These are phyloP conservation scores for Phialophora tarda DNA, from an alignment of 2,329 filamentous ascomycete species.

Conservation along the genomic window DNA sequence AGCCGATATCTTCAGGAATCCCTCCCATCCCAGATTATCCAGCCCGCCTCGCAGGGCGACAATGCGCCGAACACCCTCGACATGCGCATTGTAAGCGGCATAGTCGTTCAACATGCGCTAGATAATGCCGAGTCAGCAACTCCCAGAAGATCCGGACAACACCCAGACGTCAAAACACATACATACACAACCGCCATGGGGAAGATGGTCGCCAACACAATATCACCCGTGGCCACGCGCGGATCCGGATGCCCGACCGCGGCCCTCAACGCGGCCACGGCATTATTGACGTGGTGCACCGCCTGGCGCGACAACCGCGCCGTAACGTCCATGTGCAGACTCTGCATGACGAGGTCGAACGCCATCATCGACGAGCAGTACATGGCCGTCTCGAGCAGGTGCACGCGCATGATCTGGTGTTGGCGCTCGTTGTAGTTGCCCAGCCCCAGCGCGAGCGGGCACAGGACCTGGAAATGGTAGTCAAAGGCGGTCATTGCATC, in stretches of 20 bases:
- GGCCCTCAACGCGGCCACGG: constrained; percentile 12
- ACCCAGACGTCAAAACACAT: not conserved
- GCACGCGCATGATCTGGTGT: constrained; percentile 14
- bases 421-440: constrained; percentile 19
- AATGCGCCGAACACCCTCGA: constrained; percentile 18
- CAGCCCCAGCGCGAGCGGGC: constrained; percentile 16
- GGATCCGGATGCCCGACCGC: constrained; percentile 5
- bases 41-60: constrained; percentile 19
- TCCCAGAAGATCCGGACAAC: no score
- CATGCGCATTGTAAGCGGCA: constrained; percentile 11
- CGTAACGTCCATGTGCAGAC: constrained; percentile 4
- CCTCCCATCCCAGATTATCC: constrained; percentile 17
- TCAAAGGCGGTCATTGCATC: constrained; percentile 12
- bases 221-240: constrained; percentile 13
- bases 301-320: constrained; percentile 13
- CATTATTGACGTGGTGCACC: constrained; percentile 16
- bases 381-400: constrained; percentile 23
- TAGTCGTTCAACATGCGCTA: constrained; percentile 20
- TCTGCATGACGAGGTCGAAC: constrained; percentile 17
- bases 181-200: constrained; percentile 20
- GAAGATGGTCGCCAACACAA: constrained; percentile 22
- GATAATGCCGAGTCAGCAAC: not conserved
- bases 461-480: constrained; percentile 22
- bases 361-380: constrained; percentile 23
- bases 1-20: constrained; percentile 20